These are phyloP conservation scores for Salvia rosmarinus DNA, from an alignment of 257 asterid species.

Conservation along the genomic window DNA sequence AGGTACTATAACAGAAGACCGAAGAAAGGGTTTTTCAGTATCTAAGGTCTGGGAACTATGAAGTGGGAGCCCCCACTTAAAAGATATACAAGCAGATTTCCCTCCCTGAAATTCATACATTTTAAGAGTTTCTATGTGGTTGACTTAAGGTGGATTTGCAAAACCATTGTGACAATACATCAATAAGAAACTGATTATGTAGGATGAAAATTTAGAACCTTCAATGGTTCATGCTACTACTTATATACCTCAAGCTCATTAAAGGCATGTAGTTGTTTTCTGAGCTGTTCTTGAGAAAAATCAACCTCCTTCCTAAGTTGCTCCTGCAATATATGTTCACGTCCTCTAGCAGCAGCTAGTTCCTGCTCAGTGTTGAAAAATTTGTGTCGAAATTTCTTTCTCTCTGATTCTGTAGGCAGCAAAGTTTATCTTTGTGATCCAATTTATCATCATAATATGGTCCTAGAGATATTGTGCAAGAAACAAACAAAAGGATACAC, in stretches of 20 bases:
- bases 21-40: neutral
- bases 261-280: conserved; percentile 68
- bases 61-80: neutral
- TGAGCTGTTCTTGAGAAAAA: conserved; percentile 77
- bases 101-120: conserved; percentile 11
- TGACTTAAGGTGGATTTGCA: conserved; percentile 11
- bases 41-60: neutral
- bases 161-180: neutral
- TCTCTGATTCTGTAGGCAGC: conserved; percentile 71
- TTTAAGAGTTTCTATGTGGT: conserved; percentile 12
- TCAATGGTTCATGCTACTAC: conserved; percentile 1
- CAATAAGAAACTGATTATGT: neutral
- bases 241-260: conserved; percentile 80
- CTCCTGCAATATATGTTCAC: conserved; percentile 76
- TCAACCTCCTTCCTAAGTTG: conserved; percentile 75
- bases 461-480: conserved; percentile 26
- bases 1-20: too few relatives aligned
- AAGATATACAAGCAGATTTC: neutral
- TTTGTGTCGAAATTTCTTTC: conserved; percentile 68
- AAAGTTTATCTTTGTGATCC: conserved; percentile 22
- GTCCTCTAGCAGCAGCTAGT: conserved; percentile 90
- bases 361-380: conserved; percentile 81
- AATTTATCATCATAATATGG: conserved; percentile 35
- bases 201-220: conserved; percentile 4
- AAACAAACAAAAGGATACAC: neutral